Conservation (phyloP, 441 rosid species). For the Pelargonium australe region DNA sequence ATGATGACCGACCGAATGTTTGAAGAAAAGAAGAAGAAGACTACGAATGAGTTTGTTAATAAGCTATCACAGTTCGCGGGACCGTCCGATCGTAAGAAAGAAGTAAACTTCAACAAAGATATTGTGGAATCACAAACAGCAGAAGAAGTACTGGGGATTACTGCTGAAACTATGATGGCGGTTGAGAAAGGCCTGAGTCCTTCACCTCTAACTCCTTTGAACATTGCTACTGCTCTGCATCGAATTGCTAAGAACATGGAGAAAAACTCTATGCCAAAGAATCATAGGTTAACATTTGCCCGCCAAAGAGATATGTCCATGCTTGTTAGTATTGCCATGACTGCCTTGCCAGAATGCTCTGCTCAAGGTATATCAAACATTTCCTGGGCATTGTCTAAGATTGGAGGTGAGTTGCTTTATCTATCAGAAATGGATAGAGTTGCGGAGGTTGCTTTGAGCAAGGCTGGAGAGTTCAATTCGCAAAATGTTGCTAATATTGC, state of each 20-base stretch:
- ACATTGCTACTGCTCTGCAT: constrained; percentile 80
- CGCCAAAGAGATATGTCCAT: constrained; percentile 88
- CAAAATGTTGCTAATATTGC: constrained; percentile 90
- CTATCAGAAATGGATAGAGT: constrained; percentile 94
- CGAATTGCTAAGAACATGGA: constrained; percentile 95
- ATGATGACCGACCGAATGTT: constrained; percentile 60
- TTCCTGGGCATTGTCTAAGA: constrained; percentile 87
- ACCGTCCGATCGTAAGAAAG: constrained; percentile 73
- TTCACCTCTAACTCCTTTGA: constrained; percentile 69
- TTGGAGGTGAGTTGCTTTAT: constrained; percentile 83
- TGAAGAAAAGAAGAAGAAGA: constrained; percentile 57
- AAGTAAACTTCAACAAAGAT: constrained; percentile 61
- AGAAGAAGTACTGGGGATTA: constrained; percentile 67
- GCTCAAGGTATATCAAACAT: constrained; percentile 92
- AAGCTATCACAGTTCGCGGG: constrained; percentile 68
- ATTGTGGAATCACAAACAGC: constrained; percentile 75
- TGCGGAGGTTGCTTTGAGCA: constrained; percentile 75
- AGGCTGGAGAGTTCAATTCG: constrained; percentile 66
- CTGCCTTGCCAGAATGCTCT: constrained; percentile 76
- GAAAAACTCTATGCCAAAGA: constrained; percentile 67
- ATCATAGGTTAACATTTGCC: constrained; percentile 67
- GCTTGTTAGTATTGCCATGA: constrained; percentile 84
- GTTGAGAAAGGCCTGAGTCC: constrained; percentile 87
- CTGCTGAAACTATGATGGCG: constrained; percentile 66
- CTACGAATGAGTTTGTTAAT: constrained; percentile 55